Base-by-base conservation (phyloP, 495 filamentous ascomycete genomes). In the Thermothielavioides terrestris region DNA sequence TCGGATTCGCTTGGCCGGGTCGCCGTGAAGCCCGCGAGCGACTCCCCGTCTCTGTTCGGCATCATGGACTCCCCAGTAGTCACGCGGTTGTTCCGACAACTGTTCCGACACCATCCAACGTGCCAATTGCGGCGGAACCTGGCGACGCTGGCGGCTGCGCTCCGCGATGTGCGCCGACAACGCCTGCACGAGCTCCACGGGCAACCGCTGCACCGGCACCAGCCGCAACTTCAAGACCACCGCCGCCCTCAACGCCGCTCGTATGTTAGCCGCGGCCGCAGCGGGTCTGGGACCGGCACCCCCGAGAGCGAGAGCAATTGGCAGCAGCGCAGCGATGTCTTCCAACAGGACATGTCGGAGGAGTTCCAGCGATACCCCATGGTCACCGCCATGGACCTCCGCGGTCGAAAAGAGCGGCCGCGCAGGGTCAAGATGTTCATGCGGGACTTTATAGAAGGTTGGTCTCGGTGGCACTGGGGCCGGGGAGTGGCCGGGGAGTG, bases 361-460 rank as follows among this genome's bases (percentile, higher is more conserved):
- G 90, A 97, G 62, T 91, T 84, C 66, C 69, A 76, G 48, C 70
- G 71, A 50, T 95, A 87, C 62, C 90, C 92, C 1, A 78, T 82
- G 56, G 86, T 97, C 17, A 95, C 89, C 6, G 81, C 91, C 7
- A 78, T 86, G 54, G 79, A 84, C 21, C 67, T 99, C 57, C 79
- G 82, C 41, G 71, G 62, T 48, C 71, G 85, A 35, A 79, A 72
- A 38, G 85, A 94, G 58, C 74, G 94, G 54, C 92, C 92, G 11
- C 80, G 76, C 62, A 75, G 86, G 59, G 89, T 95, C 46, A 95
- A 95, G 78, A 99, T 99, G 92, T 67, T 95, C 57, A 84, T 89
- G 58, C 77, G 92, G 50, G 94, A 99, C 71, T 99, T 97, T 63
- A 92, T 99, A 58, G 92, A 99, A 67, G 89, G 89, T 94, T 62